phyloP scores from a whole-genome alignment of 2,329 filamentous ascomycete species.

The Ceratocystis destructans region DNA sequence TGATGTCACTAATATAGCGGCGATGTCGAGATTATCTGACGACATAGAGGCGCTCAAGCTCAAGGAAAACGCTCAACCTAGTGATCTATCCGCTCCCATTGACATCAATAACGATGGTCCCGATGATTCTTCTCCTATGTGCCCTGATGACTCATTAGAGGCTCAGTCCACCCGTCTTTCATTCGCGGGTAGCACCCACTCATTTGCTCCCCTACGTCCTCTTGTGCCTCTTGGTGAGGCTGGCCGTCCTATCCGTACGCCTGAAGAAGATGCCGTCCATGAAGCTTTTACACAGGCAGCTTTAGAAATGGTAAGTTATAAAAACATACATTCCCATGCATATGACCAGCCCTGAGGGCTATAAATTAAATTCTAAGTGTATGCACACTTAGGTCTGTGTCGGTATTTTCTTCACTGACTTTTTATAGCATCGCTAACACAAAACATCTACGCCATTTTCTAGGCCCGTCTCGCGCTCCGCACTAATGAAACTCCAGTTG shows the following conservation, averaged over 20 bases:
- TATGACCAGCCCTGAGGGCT: neutral
- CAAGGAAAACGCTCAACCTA: neutral
- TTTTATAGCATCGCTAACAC: too few relatives aligned
- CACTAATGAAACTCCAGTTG: conserved; percentile 88
- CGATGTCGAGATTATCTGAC: neutral
- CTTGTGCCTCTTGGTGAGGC: conserved; percentile 19
- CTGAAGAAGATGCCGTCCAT: conserved; percentile 32
- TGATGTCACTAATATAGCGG: neutral
- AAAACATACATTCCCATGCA: neutral
- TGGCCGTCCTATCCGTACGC: conserved; percentile 17
- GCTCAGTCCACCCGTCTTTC: conserved; percentile 12
- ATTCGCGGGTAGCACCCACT: conserved; percentile 17
- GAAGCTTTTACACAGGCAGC: conserved; percentile 68
- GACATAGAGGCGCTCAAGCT: neutral
- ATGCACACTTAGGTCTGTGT: too few relatives aligned
- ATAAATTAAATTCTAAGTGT: neutral
- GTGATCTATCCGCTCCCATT: neutral
- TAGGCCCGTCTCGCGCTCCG: conserved; percentile 74
- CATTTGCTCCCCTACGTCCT: conserved; percentile 17
- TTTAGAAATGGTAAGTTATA: conserved; percentile 58
- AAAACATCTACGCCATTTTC: neutral
- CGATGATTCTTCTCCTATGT: neutral
- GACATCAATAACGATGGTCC: neutral
- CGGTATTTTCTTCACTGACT: too few relatives aligned
- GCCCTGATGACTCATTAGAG: conserved; percentile 9